phyloP scores from a whole-genome alignment of 2,329 filamentous ascomycete species.

The Talaromyces sp. region DNA sequence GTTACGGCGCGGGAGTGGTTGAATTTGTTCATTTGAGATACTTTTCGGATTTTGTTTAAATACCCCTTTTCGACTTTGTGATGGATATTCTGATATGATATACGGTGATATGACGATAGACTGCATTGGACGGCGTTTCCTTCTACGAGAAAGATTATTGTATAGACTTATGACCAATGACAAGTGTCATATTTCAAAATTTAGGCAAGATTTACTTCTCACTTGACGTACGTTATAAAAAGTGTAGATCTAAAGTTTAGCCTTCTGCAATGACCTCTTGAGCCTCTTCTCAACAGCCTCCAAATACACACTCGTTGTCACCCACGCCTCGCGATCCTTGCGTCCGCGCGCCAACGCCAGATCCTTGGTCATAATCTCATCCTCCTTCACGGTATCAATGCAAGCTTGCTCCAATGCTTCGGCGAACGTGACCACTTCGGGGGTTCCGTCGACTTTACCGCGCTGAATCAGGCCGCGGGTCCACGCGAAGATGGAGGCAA shows the following conservation, averaged over 20 bases:
- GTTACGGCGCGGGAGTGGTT: slow-evolving; percentile 33
- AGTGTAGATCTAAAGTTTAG: slow-evolving; percentile 22
- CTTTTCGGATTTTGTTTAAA: not conserved
- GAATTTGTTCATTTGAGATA: not conserved
- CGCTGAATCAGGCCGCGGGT: slow-evolving; percentile 91
- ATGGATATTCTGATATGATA: not conserved
- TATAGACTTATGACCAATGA: not conserved
- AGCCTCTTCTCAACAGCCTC: slow-evolving; percentile 87
- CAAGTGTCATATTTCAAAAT: not conserved
- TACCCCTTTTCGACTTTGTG: not conserved
- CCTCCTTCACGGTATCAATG: slow-evolving; percentile 86
- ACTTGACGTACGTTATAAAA: not conserved
- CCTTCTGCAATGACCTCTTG: slow-evolving; percentile 62
- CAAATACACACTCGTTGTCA: slow-evolving; percentile 89
- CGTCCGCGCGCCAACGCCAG: slow-evolving; percentile 91
- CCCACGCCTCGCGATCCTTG: slow-evolving; percentile 77
- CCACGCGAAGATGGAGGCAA: slow-evolving; percentile 99
- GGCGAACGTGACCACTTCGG: slow-evolving; percentile 85
- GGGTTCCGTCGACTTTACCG: slow-evolving; percentile 88
- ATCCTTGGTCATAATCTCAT: slow-evolving; percentile 99
- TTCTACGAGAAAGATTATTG: not conserved
- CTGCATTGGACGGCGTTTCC: not conserved
- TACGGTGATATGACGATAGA: not conserved
- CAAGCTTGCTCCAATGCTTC: slow-evolving; percentile 90
- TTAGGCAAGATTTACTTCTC: no score